Evolutionary conservation across 2,329 filamentous ascomycete genomes (phyloP), one percentile per base, ranked within the genome.

Genomic region (Penicillium vulpinum): DNA sequence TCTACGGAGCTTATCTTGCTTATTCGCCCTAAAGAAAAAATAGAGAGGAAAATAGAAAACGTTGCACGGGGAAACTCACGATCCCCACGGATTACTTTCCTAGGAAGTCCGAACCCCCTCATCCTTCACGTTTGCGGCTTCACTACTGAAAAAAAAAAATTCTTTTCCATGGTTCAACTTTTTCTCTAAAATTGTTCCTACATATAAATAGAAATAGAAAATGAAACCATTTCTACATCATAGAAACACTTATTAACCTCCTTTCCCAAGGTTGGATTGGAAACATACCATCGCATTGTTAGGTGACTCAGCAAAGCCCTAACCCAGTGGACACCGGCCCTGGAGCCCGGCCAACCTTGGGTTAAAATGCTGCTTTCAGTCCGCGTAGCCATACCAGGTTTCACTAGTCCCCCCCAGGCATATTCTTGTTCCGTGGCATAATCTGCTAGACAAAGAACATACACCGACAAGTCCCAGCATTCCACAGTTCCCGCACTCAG

Each of bases 31-130:
- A 31, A 28, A 33, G 33, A 28, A 24, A 15, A 22, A 28, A 39
- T 5, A 22, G 13, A 33, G 16, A 26, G 31, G 22, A 52, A 54
- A 60, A 64, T 58, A 57, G 54, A 56, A 60, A 63, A 54, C 57
- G 54, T 62, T 52, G 53, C 52, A 53, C 57, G 50, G 56, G 57
- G 44, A 51, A 60, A 58, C 62, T 65, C 60, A 65, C 62, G 64
- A 67, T 67, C 64, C 51, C 60, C 60, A 57, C 64, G 64, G 64
- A 59, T 66, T 67, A 60, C 64, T 57, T 45, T 29, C 51, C 59
- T 45, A 26, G 64, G 64, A 65, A 65, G 57, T 63, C 63, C 62
- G 64, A 63, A 60, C 48, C 50, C 50, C 64, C 54, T 66, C 64
- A 65, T 47, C 40, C 31, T 51, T 53, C 50, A 36, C 36, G 51